Evolutionary conservation across 345 rosid genomes (phyloP), one percentile per base, ranked within the genome.

Genomic region (Pugionium cornutum): DNA sequence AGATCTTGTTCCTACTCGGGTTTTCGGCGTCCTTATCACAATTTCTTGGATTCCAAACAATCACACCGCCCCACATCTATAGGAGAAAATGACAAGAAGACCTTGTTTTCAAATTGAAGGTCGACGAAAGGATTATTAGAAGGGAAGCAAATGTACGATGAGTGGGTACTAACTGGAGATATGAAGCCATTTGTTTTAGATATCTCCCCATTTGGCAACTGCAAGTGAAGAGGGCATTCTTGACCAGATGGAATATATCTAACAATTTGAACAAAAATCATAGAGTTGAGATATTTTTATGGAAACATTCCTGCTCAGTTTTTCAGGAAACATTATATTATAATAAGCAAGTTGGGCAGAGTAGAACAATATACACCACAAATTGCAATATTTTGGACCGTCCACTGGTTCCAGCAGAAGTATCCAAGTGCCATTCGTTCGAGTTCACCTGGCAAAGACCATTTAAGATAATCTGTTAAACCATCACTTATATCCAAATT

Each of bases 21-120:
- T 32, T 73, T 76, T 65, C 81, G 46, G 83, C 68, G 66, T 76
- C 75, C 71, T 76, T 75, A 11, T 64, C 77, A 78, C 96, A 88
- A 75, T 67, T 74, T 47, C 7, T 58, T 6, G 91, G 89, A 66
- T 87, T 88, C 95, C 95, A 94, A 42, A 90, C 92, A 71, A 84
- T 81, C 47, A 90, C 83, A 55, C 97, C 89, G 56, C 99, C 97
- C 99, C 99, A 94, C 96, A 88, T 94, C 99, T 90, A 77, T 51
- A 67, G 51, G 63, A 53, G 36, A 61, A 32, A 46, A 54, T 4
- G 42, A 54, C 26, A 62, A 55, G 47, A 62, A 47, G 29, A 5
- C 10, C 9, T 27, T 40, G 26, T 27, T 27, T 31, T 44, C 68
- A 4, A n/a, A 49, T 18, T 31, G 63, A 42, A 45, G 42, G 53